Conservation (phyloP, 108 stramenopile species). For the Cyclostephanos invisitatus region DNA sequence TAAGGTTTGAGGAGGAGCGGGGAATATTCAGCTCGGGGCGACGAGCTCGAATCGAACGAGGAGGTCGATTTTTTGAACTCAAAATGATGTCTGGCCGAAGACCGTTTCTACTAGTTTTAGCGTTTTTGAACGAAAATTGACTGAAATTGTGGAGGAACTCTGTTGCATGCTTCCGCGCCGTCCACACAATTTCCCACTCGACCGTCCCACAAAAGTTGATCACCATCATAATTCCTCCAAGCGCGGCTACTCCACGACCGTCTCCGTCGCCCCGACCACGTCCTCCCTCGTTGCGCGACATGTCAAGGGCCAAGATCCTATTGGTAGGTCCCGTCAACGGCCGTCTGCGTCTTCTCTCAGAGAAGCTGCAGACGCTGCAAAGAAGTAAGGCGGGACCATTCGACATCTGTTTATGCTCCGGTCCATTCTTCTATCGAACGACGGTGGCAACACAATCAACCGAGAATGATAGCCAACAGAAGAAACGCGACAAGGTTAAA, state of each 20-base stretch:
- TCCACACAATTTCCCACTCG: too few relatives aligned
- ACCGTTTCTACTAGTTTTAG: too few relatives aligned
- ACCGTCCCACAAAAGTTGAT: too few relatives aligned
- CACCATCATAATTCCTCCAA: too few relatives aligned
- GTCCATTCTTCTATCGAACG: constrained; percentile 46
- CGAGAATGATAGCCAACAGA: neutral
- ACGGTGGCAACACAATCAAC: neutral
- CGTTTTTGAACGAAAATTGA: too few relatives aligned
- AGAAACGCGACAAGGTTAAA: constrained; percentile 3
- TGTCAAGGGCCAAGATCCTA: constrained; percentile 57
- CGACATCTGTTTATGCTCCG: constrained; percentile 76
- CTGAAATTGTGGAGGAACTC: too few relatives aligned
- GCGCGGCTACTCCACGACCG: neutral
- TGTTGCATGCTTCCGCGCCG: too few relatives aligned
- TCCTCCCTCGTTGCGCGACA: constrained; percentile 3
- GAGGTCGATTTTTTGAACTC: too few relatives aligned
- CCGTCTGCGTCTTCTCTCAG: constrained; percentile 46
- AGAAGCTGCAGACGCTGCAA: constrained; percentile 64
- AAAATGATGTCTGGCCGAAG: too few relatives aligned
- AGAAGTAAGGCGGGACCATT: constrained; percentile 84
- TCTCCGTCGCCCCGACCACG: neutral
- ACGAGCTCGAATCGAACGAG: too few relatives aligned
- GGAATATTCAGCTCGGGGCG: too few relatives aligned
- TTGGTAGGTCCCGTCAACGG: constrained; percentile 68
- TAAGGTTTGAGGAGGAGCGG: too few relatives aligned